Evolutionary conservation across 169 alveolate genomes (phyloP), one percentile per base, ranked within the genome.

Genomic region (Plasmodium ovale): DNA sequence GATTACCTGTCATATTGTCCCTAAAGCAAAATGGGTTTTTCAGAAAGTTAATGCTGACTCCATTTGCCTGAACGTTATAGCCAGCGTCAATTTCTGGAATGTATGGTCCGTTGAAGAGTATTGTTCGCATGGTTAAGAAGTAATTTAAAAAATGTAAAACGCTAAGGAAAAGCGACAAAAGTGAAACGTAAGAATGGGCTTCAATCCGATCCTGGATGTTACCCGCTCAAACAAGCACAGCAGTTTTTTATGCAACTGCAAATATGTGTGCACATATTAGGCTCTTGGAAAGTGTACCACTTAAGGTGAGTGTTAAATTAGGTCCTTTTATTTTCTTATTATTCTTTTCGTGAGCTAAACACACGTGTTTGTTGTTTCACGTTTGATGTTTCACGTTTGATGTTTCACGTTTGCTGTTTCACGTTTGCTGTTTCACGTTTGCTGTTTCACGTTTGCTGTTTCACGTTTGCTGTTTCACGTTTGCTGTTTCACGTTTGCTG

Each of bases 11-110:
- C 72, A 21, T 49, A 25, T 44, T 64, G 44, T 77, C 37, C 39
- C 88, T 77, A 56, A 77, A 77, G 77, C 88, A 77, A 62, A 77
- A 77, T 12, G 88, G 88, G 56, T 77, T 68, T 64, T 77, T 77
- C 31, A 77, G 29, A 68, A 77, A 77, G 64, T 77, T 77, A 77
- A 77, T 42, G 37, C 77, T 77, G 19, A 77, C 19, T 33, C 88
- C 88, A 35, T 77, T 77, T 35, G 37, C 69, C 74, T 77, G 74
- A 47, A 77, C 74, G 39, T 77, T 77, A 56, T 77, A 77, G 29
- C 88, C 88, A 37, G 72, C 77, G 33, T 77, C 73, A 59, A 77
- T 60, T n/a, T 77, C 88, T 5, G 88, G 88, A 58, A 77, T 77
- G 37, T 33, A 44, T 51, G 88, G 88, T 21, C 88, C 88, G 23